Evolutionary conservation across 192 early-diverging fungal species (phyloP), one percentile per base, ranked within the genome.

Genomic region (Umbelopsis sp.): DNA sequence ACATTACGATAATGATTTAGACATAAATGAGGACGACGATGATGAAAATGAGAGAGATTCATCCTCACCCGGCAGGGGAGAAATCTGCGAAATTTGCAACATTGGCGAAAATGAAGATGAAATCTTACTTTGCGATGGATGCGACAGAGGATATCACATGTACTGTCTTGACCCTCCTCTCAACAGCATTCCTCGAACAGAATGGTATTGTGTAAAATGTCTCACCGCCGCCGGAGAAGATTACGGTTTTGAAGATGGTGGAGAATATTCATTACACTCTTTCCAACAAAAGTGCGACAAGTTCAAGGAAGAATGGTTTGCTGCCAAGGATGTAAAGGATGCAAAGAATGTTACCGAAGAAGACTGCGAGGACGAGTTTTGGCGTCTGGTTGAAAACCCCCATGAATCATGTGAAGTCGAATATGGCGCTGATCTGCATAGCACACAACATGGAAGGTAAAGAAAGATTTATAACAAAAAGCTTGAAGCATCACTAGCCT

Each of bases 391-490:
- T 0, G 91, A 93, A 45, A 90, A 91, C 56, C 89, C 93, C 2
- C 92, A 93, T 70, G 93, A 96, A 71, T 90, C 92, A 45, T 91
- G 95, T 4, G 91, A 96, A 70, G 95, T 99, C 0, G 95, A 97
- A 79, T 99, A 99, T 71, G 97, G 97, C 16, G 97, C 97, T 2
- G 97, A 99, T 74, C 77, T 97, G 67, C 95, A 97, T 75, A 91
- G 94, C 17, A 90, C 91, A 20, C 86, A 92, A 69, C 93, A 97
- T 74, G 97, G 97, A 76, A 95, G 91, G 90, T 91, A 77, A 68
- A 31, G 41, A 43, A 7, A 0, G 16, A 44, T 4, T 38, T 47
- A 50, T 29, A 16, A 11, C n/a, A 45, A 31, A 44, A 1, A 54
- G n/a, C 59, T 11, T 22, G n/a, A 41, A 6, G 38, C 7, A 41